Conservation (phyloP, 805 yeast species). For the Pichia kluyveri region DNA sequence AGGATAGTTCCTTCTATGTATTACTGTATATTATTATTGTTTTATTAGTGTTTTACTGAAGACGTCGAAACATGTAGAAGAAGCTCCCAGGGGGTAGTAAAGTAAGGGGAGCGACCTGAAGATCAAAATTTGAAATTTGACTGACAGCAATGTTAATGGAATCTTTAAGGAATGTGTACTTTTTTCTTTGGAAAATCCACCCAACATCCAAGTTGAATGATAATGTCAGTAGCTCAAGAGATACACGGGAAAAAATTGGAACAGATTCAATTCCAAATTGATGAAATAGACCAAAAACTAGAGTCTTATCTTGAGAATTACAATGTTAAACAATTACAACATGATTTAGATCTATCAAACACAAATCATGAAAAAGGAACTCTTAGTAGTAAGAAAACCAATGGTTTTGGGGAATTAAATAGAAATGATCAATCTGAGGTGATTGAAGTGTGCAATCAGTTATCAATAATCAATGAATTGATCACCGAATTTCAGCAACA, state of each 20-base stretch:
- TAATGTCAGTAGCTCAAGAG: too few species aligned
- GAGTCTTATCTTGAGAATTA: constrained; percentile 7
- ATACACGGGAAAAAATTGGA: not conserved
- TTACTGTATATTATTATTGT: not conserved
- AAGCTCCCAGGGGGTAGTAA: too few species aligned
- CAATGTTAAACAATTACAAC: constrained; percentile 4
- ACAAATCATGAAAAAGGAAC: too few species aligned
- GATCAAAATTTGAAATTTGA: too few species aligned
- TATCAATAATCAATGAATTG: constrained; percentile 25
- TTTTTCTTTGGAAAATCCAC: too few species aligned
- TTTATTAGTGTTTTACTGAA: too few species aligned
- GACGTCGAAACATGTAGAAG: too few species aligned
- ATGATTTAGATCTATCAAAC: not conserved
- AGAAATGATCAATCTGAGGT: constrained; percentile 14
- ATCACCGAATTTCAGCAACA: constrained; percentile 16
- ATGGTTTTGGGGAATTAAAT: not conserved
- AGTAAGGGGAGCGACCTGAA: too few species aligned
- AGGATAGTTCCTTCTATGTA: not conserved
- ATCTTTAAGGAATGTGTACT: too few species aligned
- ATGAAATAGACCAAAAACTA: constrained; percentile 5
- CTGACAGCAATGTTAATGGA: too few species aligned
- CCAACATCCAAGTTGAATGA: too few species aligned
- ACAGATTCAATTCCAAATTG: not conserved
- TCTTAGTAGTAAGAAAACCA: too few species aligned
- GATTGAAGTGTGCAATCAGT: constrained; percentile 23